Base-by-base conservation (phyloP, 805 yeast species). In the Myxozyma kluyveri region DNA sequence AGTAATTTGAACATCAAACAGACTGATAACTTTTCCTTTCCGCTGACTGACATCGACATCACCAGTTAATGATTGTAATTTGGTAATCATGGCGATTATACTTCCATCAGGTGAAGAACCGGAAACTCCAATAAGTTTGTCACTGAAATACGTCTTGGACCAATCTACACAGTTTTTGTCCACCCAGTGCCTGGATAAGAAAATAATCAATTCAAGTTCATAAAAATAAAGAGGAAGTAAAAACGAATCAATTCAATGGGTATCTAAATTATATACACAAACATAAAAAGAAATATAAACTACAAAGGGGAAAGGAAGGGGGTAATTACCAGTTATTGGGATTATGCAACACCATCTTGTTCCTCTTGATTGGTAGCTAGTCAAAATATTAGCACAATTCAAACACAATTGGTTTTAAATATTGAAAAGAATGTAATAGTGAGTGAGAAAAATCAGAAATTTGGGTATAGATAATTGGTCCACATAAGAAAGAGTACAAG, bases 41-140 rank as follows among this genome's bases (percentile, higher is more conserved):
- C 99, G 82, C 73, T 93, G 99, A 61, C 88, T 85, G 27, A 93
- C 98, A 66, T 90, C 99, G 59, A 90, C 96, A 63, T 93, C 99
- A 48, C 99, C 99, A 63, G 87, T 96, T 19, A 91, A 76, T 17
- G 79, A 71, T 18, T 81, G 77, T 14, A 86, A 72, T 23, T 71
- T 59, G 12, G 73, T 65, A 21, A 83, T 71, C 42, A 61, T 60
- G 24, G 71, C 76, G 2, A 60, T 47, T 27, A 62, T 56, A 27
- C 50, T 50, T 9, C 33, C 33, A 14, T 29, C 33, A 6, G 61
- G 64, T 24, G 64, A 61, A 33, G 62, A 59, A n/a, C 68, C 80
- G 12, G 68, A 56, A 37, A 81, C 57, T 0, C 84, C 84, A 9
- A 75, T 74, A 47, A 89, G 72, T 41, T 81, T 77, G 42, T 79